These are phyloP conservation scores for Orbilia blumenaviensis DNA, from an alignment of 2,329 filamentous ascomycete species.

Conservation along the genomic window DNA sequence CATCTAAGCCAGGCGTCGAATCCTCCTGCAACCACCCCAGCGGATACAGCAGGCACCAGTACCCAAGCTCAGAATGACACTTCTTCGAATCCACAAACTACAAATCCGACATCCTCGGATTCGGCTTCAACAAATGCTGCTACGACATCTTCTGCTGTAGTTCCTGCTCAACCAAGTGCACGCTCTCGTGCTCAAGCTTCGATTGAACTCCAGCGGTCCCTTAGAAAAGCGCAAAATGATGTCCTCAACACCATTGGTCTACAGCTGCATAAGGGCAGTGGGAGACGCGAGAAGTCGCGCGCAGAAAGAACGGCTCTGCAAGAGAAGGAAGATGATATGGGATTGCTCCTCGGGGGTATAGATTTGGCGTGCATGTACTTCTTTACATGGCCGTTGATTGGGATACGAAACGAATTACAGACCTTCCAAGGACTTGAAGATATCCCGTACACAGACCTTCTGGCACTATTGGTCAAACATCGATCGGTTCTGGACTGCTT, in stretches of 20 bases:
- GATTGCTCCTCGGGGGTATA: conserved; percentile 55
- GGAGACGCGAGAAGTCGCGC: conserved; percentile 33
- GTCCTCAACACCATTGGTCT: conserved; percentile 58
- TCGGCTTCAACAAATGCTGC: neutral
- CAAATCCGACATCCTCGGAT: too few relatives aligned
- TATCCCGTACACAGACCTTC: conserved; percentile 37
- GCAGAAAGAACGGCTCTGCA: conserved; percentile 39
- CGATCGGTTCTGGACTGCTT: conserved; percentile 55
- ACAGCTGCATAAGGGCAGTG: conserved; percentile 49
- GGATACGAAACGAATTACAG: conserved; percentile 57
- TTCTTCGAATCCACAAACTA: too few relatives aligned
- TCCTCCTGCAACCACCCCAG: neutral
- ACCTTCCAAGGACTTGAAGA: conserved; percentile 38
- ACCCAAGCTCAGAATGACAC: neutral
- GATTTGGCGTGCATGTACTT: conserved; percentile 57
- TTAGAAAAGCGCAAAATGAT: conserved; percentile 58
- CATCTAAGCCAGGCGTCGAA: conserved; percentile 4
- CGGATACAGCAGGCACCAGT: neutral
- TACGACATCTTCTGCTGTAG: neutral
- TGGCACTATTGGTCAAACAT: conserved; percentile 11
- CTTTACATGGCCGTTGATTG: conserved; percentile 57
- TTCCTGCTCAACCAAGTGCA: neutral
- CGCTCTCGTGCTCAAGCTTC: conserved; percentile 51
- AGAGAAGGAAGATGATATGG: conserved; percentile 57
- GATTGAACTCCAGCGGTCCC: conserved; percentile 56